phyloP scores from a whole-genome alignment of 2,329 filamentous ascomycete species.

The Graphilbum fragrans region DNA sequence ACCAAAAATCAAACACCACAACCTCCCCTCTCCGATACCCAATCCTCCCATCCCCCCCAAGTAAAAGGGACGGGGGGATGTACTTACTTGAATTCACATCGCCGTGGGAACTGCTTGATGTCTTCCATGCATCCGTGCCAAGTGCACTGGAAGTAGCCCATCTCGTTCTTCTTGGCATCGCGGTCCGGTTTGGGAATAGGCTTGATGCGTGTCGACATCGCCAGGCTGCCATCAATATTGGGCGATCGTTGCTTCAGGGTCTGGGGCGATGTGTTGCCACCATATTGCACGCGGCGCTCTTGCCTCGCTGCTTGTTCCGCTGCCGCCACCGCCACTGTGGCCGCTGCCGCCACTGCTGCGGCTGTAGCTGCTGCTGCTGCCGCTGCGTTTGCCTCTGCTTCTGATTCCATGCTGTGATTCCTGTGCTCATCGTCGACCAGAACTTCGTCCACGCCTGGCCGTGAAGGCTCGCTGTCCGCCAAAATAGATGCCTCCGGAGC shows the following conservation, averaged over 20 bases:
- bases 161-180: slow-evolving; percentile 45
- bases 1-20: too few relatives aligned
- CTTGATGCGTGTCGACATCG: slow-evolving; percentile 28
- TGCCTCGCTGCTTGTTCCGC: background rate
- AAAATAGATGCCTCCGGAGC: slow-evolving; percentile 8
- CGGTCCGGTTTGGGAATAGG: slow-evolving; percentile 48
- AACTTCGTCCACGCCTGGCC: slow-evolving; percentile 5
- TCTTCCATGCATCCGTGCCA: slow-evolving; percentile 56
- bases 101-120: slow-evolving; percentile 57
- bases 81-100: slow-evolving; percentile 92
- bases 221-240: background rate
- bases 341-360: slow-evolving; percentile 1
- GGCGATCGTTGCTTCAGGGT: too few relatives aligned
- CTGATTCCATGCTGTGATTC: slow-evolving; percentile 4
- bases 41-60: too few relatives aligned
- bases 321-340: background rate
- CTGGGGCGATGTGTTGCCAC: too few relatives aligned
- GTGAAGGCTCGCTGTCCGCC: slow-evolving; percentile 8
- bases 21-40: too few relatives aligned
- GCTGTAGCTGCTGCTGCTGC: slow-evolving; percentile 8
- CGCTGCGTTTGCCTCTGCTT: slow-evolving; percentile 6
- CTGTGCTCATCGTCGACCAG: background rate
- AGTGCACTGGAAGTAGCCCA: slow-evolving; percentile 69
- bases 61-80: background rate
- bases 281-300: background rate